phyloP scores from a whole-genome alignment of 805 yeast genomes.

The Metschnikowia santaceciliae region DNA sequence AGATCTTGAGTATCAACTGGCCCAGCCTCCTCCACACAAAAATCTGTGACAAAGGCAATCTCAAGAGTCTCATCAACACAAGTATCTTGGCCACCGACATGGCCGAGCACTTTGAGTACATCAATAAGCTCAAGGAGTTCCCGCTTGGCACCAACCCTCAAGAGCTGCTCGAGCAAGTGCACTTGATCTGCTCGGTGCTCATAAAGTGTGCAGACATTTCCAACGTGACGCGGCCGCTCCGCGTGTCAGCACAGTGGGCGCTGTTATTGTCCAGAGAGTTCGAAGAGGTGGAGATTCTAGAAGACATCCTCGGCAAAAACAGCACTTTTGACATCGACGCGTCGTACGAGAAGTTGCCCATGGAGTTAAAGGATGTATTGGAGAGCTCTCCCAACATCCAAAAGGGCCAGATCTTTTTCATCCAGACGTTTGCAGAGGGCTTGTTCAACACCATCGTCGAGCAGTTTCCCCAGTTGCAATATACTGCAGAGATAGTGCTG shows the following conservation, averaged over 20 bases:
- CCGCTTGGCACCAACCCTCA: constrained; percentile 20
- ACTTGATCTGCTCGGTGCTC: constrained; percentile 59
- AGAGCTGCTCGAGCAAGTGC: constrained; percentile 23
- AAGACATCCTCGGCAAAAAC: constrained; percentile 21
- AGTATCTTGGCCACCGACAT: constrained; percentile 70
- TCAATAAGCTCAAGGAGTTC: constrained; percentile 44
- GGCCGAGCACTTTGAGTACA: constrained; percentile 80
- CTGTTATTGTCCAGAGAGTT: constrained; percentile 74
- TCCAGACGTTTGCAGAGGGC: constrained; percentile 72
- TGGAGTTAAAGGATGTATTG: constrained; percentile 41
- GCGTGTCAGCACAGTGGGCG: constrained; percentile 84
- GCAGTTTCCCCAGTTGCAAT: constrained; percentile 58
- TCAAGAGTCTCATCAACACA: constrained; percentile 30
- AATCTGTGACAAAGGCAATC: constrained; percentile 21
- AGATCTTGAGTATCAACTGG: constrained; percentile 33
- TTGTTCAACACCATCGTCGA: constrained; percentile 64
- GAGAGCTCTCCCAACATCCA: constrained; percentile 48
- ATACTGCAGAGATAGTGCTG: constrained; percentile 49
- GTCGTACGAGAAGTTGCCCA: constrained; percentile 36
- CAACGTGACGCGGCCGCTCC: constrained; percentile 79
- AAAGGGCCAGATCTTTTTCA: constrained; percentile 78
- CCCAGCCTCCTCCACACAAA: constrained; percentile 26
- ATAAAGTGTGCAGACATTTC: constrained; percentile 96
- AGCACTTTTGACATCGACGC: constrained; percentile 11
- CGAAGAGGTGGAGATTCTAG: constrained; percentile 57